A percentile compares a stretch with the other conserved stretches of the same genome.
phyloP scores from a whole-genome alignment of 1,284 basidiomycete species.

The Ceratobasidium sp. region DNA sequence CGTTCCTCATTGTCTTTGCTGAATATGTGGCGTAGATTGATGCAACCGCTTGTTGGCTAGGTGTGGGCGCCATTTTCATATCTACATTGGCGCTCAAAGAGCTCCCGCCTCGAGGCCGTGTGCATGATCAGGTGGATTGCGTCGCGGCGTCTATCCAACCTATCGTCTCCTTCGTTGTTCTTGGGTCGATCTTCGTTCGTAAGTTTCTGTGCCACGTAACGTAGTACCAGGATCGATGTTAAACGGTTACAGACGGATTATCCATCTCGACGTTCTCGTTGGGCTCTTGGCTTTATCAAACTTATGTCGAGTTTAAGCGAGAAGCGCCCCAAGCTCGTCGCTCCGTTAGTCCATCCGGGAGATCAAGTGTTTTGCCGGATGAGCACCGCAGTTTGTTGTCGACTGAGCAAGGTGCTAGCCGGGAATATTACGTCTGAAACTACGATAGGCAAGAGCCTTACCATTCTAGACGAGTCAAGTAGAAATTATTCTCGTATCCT shows the following conservation, averaged over 20 bases:
- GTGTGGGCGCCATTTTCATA: conserved; percentile 86
- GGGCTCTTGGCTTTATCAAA: too few relatives aligned
- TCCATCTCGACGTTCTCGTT: too few relatives aligned
- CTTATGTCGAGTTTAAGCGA: too few relatives aligned
- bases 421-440: background rate
- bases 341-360: too few relatives aligned
- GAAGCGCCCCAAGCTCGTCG: too few relatives aligned
- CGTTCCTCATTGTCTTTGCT: background rate
- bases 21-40: background rate
- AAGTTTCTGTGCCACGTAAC: conserved; percentile 54
- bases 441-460: background rate
- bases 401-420: background rate
- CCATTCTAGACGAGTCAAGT: background rate
- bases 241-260: too few relatives aligned
- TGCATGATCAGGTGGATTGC: conserved; percentile 75
- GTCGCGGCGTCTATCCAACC: conserved; percentile 80
- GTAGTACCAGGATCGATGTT: too few relatives aligned
- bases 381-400: conserved; percentile 23
- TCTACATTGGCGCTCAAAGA: conserved; percentile 80
- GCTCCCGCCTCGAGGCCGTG: conserved; percentile 70
- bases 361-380: conserved; percentile 14
- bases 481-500: background rate
- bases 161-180: conserved; percentile 86
- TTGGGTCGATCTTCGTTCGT: conserved; percentile 87
- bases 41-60: background rate